Evolutionary conservation across 352 stramenopile genomes (phyloP).

Genomic region (Globisporangium cystogenes): DNA sequence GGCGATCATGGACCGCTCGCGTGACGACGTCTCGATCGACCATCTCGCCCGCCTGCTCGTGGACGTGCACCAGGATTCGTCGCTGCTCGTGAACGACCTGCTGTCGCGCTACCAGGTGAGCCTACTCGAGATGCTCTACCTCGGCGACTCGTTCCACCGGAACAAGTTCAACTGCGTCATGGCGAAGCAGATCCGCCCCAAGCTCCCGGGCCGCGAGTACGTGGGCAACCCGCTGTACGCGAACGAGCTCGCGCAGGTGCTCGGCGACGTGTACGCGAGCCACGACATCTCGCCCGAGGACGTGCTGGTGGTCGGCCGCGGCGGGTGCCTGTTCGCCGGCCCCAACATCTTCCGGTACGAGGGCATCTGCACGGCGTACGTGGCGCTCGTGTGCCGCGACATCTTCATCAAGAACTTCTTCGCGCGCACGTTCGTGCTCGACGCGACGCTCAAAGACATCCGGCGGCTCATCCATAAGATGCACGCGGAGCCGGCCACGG

Average conservation of each 20-base stretch:
- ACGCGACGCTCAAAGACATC: slow-evolving; percentile 94
- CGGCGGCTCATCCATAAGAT: slow-evolving; percentile 87
- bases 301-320: slow-evolving; percentile 92
- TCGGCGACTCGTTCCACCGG: slow-evolving; percentile 91
- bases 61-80: slow-evolving; percentile 96
- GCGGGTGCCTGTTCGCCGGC: slow-evolving; percentile 92
- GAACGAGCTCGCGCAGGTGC: slow-evolving; percentile 95
- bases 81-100: slow-evolving; percentile 93
- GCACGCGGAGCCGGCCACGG: slow-evolving; percentile 78
- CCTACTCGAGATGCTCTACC: slow-evolving; percentile 94
- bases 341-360: slow-evolving; percentile 96
- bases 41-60: slow-evolving; percentile 95
- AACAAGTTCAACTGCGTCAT: slow-evolving; percentile 99
- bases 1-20: slow-evolving; percentile 95
- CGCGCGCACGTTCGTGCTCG: slow-evolving; percentile 93
- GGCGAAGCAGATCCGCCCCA: slow-evolving; percentile 94
- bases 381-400: slow-evolving; percentile 95
- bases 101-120: slow-evolving; percentile 95
- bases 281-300: slow-evolving; percentile 95
- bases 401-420: slow-evolving; percentile 99
- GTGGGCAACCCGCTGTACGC: slow-evolving; percentile 92
- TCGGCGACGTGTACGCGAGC: slow-evolving; percentile 91
- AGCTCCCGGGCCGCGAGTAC: slow-evolving; percentile 94
- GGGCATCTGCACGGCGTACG: slow-evolving; percentile 92
- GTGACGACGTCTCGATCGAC: slow-evolving; percentile 96